Base-by-base conservation (phyloP, 2,329 filamentous ascomycete species). In the Scedosporium aurantiacum region DNA sequence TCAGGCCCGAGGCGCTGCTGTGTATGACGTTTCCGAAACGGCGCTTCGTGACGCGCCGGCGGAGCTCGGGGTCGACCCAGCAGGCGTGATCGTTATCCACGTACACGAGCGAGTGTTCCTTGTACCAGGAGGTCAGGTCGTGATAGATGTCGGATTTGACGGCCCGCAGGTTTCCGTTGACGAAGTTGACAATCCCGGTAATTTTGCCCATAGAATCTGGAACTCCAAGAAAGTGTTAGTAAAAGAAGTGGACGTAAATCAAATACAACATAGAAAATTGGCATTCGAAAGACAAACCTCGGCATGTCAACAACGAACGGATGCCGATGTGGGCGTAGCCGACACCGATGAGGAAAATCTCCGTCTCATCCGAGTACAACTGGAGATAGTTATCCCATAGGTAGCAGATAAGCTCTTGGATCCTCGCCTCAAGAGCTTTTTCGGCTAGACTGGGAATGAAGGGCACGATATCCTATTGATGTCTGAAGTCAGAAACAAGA, bases 341-440 rank as follows among this genome's bases (percentile, higher is more conserved):
- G 1, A 96, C 85, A 0, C 94, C 93, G 70, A 99, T 80, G 23
- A 99, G 78, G 70, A 96, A 89, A 16, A 97, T 83, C 60, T 93
- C 85, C 0, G 82, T 79, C 32, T 37, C 32, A 2, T 87, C 75
- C 18, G 89, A 82, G 58, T 86, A 86, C 37, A 89, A 79, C 77
- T 96, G 90, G 21, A 99, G 85, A 69, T 97, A 97, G 70, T 99
- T 99, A 67, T 97, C 92, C 94, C 94, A 99, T 14, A 99, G 78
- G 69, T 96, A 97, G 63, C 82, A 85, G 4, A 93, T 84, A 10
- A 97, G 77, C 63, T 93, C 86, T 64, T 88, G 85, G 0, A 83
- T 86, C 71, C 83, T 82, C 61, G 79, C 77, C 64, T 87, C 80
- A 6, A 84, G 69, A 1, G 72, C 73, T 59, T 72, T 74, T 65